These are phyloP conservation scores for Aureobasidium melanogenum DNA, from an alignment of 2,329 filamentous ascomycete species.

Conservation along the genomic window DNA sequence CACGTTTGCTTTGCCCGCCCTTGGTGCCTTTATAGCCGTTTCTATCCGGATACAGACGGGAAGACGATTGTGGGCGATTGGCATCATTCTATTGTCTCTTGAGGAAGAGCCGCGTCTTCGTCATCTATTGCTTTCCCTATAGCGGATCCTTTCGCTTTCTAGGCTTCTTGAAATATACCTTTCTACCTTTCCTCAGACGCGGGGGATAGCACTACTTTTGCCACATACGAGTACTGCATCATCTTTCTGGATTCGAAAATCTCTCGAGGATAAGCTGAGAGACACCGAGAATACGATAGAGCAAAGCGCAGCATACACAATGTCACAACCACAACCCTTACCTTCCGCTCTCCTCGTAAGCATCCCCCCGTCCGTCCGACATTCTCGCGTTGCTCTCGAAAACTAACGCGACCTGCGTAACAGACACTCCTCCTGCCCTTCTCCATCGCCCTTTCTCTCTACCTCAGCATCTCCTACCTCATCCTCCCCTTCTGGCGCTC, in stretches of 20 bases:
- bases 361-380: not conserved
- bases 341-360: not conserved
- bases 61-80: not conserved
- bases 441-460: slow-evolving; percentile 4
- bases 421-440: slow-evolving; percentile 6
- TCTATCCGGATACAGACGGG: not conserved
- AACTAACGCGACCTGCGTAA: not conserved
- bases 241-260: not conserved
- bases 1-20: too few species aligned
- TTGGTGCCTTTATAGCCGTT: slow-evolving; percentile 1
- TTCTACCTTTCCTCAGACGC: not conserved
- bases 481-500: slow-evolving; percentile 5
- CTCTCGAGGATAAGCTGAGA: too few species aligned
- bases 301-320: too few species aligned
- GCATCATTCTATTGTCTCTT: not conserved
- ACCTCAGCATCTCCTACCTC: slow-evolving; percentile 3
- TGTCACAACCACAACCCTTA: not conserved
- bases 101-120: not conserved
- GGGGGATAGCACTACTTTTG: not conserved
- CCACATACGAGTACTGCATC: not conserved
- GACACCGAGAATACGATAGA: too few species aligned
- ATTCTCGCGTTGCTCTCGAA: too few species aligned
- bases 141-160: not conserved
- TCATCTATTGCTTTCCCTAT: not conserved
- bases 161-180: not conserved